phyloP scores from a whole-genome alignment of 208 protist genomes.

The Porcisia hertigi region DNA sequence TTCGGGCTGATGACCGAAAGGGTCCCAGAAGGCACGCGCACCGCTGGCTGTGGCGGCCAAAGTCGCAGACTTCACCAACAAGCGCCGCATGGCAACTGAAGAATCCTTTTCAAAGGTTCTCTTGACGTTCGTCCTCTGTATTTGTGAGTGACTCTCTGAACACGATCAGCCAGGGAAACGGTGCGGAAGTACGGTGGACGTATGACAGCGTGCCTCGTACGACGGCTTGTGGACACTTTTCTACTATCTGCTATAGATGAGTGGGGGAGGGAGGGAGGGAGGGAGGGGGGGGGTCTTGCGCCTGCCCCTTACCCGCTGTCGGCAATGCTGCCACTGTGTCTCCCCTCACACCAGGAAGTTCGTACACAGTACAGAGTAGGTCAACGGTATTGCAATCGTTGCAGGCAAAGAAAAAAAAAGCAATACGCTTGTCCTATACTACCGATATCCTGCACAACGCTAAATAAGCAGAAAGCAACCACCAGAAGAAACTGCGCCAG shows the following conservation, averaged over 20 bases:
- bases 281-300: too few species aligned
- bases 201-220: background rate
- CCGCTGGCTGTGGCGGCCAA: conserved; percentile 24
- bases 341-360: background rate
- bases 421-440: too few species aligned
- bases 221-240: background rate
- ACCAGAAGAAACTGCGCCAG: too few species aligned
- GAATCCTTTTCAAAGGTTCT: too few species aligned
- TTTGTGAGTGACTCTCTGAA: background rate
- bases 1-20: conserved; percentile 86
- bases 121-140: background rate
- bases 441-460: too few species aligned
- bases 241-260: background rate
- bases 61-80: conserved; percentile 14
- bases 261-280: background rate
- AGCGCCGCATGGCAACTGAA: conserved; percentile 43
- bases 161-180: conserved; percentile 12
- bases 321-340: background rate
- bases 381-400: background rate
- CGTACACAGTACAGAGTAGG: background rate
- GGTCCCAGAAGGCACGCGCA: conserved; percentile 81
- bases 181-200: background rate
- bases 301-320: background rate
- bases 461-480: too few species aligned
- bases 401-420: background rate